Evolutionary conservation across 2,329 filamentous ascomycete genomes (phyloP).

Genomic region (Fusarium buxicola): DNA sequence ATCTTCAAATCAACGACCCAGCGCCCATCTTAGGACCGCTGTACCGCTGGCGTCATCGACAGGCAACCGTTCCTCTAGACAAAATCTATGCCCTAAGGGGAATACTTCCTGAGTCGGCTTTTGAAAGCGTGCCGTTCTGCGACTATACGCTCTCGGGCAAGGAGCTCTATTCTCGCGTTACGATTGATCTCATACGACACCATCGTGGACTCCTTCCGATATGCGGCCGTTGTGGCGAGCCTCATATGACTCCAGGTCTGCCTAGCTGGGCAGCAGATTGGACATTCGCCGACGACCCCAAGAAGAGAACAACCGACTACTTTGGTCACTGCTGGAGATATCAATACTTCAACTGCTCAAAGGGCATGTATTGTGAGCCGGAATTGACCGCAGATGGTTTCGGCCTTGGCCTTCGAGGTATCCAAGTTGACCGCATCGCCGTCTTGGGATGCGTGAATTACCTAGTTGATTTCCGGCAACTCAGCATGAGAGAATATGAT

Average conservation of each 20-base stretch:
- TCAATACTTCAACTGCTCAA: background rate
- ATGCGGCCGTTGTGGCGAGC: background rate
- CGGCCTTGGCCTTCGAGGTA: background rate
- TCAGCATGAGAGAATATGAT: background rate
- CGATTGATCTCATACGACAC: background rate
- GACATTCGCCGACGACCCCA: background rate
- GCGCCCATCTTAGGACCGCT: background rate
- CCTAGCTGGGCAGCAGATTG: background rate
- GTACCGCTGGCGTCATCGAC: conserved; percentile 1
- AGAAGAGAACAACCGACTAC: background rate
- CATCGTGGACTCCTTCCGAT: background rate
- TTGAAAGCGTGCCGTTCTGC: background rate
- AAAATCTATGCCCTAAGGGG: background rate
- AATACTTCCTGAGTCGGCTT: background rate
- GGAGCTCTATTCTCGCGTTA: background rate
- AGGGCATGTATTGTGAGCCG: background rate
- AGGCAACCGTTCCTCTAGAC: background rate
- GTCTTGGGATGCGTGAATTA: background rate
- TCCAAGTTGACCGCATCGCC: background rate
- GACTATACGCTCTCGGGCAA: background rate
- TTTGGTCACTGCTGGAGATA: conserved; percentile 7
- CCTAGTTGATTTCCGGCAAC: background rate
- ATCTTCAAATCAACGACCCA: background rate
- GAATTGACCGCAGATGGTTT: background rate
- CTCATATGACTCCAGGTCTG: background rate